Base-by-base conservation (phyloP, 1,139 yeast species). In the Dujonia santamariae region DNA sequence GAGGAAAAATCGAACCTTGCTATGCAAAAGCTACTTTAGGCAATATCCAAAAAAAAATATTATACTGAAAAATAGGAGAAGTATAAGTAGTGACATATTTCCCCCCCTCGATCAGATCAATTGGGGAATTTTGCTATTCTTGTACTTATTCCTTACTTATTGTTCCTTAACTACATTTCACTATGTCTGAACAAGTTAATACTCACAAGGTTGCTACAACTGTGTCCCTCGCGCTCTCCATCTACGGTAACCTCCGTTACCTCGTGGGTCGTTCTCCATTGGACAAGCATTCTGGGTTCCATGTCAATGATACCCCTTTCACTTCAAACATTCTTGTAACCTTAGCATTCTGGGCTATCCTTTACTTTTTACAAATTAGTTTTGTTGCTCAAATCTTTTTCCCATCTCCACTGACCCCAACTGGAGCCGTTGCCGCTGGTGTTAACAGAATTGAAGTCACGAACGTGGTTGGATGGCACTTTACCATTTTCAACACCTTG, bases 251-350 rank as follows among this genome's bases (percentile, higher is more conserved):
- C 40, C 42, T 78, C 35, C 65, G 72, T 34, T 79, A 75, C 53
- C 63, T 77, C 34, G 66, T 76, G 13, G 80, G 80, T 26, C 60
- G 75, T 46, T 52, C 69, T 18, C 61, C 67, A 48, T 54, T 61
- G 38, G 57, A 61, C 43, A 63, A 68, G 30, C 70, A 74, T 49
- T 61, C 63, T 31, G 72, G 72, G 5, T 68, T 67, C 52, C 62
- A 59, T 42, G 69, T 68, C 8, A 60, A 45, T 20, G 51, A 69
- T 13, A 85, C 92, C 3, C 92, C 95, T 12, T 85, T 84, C 62
- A 75, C 87, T 3, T 77, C 78, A 17, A 75, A 76, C 45, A 58
- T 72, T 22, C 38, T 78, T 20, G 67, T 80, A 19, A 56, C 76
- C 3, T 56, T 76, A 31, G 59, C 70, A 16, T 85, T 67, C 58